These are phyloP conservation scores for Ceratobasidium sp. DNA, from an alignment of 1,284 basidiomycete species.

Conservation along the genomic window DNA sequence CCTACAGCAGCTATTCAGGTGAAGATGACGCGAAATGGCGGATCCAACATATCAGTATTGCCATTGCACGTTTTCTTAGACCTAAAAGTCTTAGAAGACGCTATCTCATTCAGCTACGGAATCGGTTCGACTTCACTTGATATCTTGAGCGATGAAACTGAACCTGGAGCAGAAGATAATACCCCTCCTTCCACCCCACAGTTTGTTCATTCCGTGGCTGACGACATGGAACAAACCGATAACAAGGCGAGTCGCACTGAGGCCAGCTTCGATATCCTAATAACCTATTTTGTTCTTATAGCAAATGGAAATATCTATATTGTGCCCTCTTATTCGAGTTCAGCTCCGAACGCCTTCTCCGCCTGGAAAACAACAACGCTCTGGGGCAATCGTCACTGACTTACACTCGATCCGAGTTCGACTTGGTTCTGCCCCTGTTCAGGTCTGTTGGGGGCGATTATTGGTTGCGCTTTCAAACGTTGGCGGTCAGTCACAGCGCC, in stretches of 20 bases:
- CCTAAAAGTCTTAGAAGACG: slow-evolving; percentile 67
- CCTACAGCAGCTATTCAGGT: slow-evolving; percentile 25
- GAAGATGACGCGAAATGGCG: neutral
- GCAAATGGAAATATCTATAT: slow-evolving; percentile 21
- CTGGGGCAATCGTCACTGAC: slow-evolving; percentile 75
- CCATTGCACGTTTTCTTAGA: slow-evolving; percentile 82
- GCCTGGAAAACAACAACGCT: slow-evolving; percentile 57
- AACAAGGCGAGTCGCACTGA: slow-evolving; percentile 12
- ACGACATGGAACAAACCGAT: slow-evolving; percentile 39
- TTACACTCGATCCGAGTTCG: slow-evolving; percentile 64
- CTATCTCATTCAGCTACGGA: slow-evolving; percentile 48
- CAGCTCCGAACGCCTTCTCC: slow-evolving; percentile 62
- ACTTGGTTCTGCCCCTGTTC: slow-evolving; percentile 51
- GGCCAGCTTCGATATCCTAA: neutral
- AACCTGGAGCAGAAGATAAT: neutral
- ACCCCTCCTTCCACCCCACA: slow-evolving; percentile 24
- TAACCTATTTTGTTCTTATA: neutral
- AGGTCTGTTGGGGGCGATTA: slow-evolving; percentile 57
- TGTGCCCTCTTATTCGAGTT: slow-evolving; percentile 65
- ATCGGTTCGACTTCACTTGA: slow-evolving; percentile 14
- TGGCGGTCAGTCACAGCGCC: slow-evolving; percentile 45
- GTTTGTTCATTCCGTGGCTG: slow-evolving; percentile 8
- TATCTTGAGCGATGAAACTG: slow-evolving; percentile 10
- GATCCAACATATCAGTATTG: slow-evolving; percentile 57
- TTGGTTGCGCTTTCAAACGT: slow-evolving; percentile 61